Percentiles rank a stretch among this genome's conserved stretches.
phyloP scores from a whole-genome alignment of 441 rosid species.

The Croton setiger region DNA sequence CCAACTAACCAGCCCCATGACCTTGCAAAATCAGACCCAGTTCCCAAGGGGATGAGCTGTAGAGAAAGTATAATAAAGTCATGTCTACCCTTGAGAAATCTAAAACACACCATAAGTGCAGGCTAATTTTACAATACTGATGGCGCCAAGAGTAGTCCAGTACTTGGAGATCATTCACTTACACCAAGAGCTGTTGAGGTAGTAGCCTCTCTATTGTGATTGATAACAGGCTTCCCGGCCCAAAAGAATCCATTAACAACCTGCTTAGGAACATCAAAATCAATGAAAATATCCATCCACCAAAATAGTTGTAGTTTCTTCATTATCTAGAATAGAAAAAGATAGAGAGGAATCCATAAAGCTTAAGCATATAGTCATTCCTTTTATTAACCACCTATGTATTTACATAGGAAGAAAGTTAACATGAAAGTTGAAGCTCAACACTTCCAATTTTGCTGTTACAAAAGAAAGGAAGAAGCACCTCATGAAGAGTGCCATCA shows the following conservation, averaged over 20 bases:
- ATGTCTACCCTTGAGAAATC: slow-evolving; percentile 21
- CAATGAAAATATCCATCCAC: background rate
- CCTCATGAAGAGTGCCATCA: slow-evolving; percentile 98
- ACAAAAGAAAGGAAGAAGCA: slow-evolving; percentile 21
- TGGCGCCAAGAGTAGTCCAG: slow-evolving; percentile 11
- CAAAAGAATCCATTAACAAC: slow-evolving; percentile 96
- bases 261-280: slow-evolving; percentile 39
- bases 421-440: background rate
- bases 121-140: slow-evolving; percentile 7
- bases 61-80: slow-evolving; percentile 23
- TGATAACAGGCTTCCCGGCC: slow-evolving; percentile 65
- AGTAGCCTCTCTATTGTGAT: slow-evolving; percentile 42
- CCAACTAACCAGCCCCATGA: slow-evolving; percentile 89
- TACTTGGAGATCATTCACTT: slow-evolving; percentile 32
- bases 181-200: slow-evolving; percentile 91
- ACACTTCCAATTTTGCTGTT: background rate
- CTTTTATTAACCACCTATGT: background rate
- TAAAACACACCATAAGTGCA: background rate
- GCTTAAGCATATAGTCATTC: background rate
- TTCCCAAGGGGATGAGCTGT: slow-evolving; percentile 94
- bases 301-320: background rate
- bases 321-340: background rate
- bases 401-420: background rate
- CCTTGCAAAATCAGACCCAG: slow-evolving; percentile 96
- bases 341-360: background rate